These are phyloP conservation scores for Fusarium heterosporum DNA, from an alignment of 2,329 filamentous ascomycete species.

Conservation along the genomic window DNA sequence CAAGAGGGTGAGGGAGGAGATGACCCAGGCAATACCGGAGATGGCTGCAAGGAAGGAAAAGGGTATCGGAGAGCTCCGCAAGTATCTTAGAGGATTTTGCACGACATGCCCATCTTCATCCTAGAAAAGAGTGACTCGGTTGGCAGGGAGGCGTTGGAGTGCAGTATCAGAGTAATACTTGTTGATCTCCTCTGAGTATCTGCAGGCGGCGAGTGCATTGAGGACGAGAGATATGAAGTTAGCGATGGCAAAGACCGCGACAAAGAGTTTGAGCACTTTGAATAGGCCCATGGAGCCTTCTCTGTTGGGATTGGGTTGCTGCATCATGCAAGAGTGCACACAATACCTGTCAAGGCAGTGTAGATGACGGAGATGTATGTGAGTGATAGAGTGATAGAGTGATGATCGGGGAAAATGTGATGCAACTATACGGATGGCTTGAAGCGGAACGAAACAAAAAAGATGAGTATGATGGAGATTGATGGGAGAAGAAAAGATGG, in stretches of 20 bases:
- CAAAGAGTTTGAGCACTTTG: conserved; percentile 23
- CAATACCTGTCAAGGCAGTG: background rate
- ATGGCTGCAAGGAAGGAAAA: conserved; percentile 37
- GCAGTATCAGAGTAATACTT: background rate
- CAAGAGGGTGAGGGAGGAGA: conserved; percentile 26
- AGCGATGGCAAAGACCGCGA: conserved; percentile 37
- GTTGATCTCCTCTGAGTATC: background rate
- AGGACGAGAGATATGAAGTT: conserved; percentile 43
- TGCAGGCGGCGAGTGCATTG: conserved; percentile 20
- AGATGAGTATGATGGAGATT: background rate
- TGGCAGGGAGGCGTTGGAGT: background rate
- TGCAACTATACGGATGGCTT: background rate
- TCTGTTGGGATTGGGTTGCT: background rate
- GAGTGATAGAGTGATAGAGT: background rate
- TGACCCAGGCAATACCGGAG: conserved; percentile 27
- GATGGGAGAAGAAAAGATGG: conserved; percentile 9
- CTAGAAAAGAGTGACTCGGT: background rate
- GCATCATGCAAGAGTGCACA: conserved; percentile 10
- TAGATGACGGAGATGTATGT: background rate
- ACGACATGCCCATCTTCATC: background rate
- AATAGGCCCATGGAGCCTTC: conserved; percentile 12
- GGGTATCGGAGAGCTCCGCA: conserved; percentile 11
- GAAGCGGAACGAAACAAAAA: conserved; percentile 13
- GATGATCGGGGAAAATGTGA: background rate
- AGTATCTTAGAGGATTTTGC: background rate